phyloP scores from a whole-genome alignment of 352 stramenopile genomes.

The Phytophthora foliorum region DNA sequence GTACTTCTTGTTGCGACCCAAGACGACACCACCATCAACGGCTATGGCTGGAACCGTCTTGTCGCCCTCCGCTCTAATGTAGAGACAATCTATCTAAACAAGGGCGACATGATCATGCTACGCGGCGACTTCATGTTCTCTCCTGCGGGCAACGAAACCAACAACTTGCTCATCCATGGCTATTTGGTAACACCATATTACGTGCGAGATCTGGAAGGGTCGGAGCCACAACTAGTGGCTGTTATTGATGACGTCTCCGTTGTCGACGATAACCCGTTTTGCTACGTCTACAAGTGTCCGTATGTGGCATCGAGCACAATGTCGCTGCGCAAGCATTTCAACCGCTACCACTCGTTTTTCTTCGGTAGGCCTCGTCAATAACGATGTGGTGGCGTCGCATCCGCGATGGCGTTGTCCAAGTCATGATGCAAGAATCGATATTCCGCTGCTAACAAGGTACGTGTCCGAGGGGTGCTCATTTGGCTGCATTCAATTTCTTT shows the following conservation, averaged over 20 bases:
- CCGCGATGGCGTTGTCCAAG: no score
- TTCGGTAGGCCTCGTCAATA: no score
- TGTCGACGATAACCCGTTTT: background rate
- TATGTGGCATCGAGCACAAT: background rate
- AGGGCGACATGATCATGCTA: background rate
- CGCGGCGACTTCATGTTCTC: background rate
- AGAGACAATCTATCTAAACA: background rate
- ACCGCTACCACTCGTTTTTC: background rate
- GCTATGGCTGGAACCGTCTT: background rate
- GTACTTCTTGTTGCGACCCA: no score
- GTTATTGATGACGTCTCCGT: background rate
- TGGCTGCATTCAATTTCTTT: no score
- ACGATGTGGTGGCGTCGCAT: no score
- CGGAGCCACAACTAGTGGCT: background rate
- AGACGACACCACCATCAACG: no score
- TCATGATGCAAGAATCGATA: no score
- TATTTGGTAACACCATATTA: constrained; percentile 2
- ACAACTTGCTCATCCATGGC: background rate
- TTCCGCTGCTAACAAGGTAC: no score
- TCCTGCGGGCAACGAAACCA: background rate
- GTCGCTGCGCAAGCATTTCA: background rate
- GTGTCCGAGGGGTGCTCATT: no score
- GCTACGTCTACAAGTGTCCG: constrained; percentile 5
- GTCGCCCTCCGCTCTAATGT: background rate
- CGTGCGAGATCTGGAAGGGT: background rate